Conservation (phyloP, 148 eudicot genomes). For the Polygonum maritimum region DNA sequence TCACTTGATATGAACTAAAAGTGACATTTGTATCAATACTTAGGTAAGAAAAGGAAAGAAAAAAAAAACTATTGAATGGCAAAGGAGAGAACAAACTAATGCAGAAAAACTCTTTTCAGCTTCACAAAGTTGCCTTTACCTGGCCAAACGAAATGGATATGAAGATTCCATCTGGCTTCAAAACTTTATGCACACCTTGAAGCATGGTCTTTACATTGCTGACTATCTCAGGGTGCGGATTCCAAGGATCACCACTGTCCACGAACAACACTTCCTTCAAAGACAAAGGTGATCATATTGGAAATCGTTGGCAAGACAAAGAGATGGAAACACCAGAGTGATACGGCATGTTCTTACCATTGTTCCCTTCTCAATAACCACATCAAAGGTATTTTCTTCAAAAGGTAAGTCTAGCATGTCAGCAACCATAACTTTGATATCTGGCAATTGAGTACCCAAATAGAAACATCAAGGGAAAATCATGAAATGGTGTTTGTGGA, state of each 20-base stretch:
- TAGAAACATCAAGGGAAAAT: background rate
- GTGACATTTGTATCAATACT: background rate
- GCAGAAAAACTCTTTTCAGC: conserved; percentile 1
- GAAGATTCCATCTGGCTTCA: conserved; percentile 81
- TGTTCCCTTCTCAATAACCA: conserved; percentile 96
- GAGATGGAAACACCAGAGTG: background rate
- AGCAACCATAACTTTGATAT: conserved; percentile 73
- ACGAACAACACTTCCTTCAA: conserved; percentile 98
- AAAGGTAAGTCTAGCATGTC: conserved; percentile 94
- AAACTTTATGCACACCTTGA: conserved; percentile 70
- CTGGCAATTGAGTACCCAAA: conserved; percentile 23
- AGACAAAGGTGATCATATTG: conserved; percentile 23
- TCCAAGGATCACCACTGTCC: conserved; percentile 99
- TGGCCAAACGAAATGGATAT: conserved; percentile 93
- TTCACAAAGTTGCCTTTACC: conserved; percentile 28
- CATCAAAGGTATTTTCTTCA: conserved; percentile 63
- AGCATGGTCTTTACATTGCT: conserved; percentile 81
- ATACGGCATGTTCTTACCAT: conserved; percentile 45
- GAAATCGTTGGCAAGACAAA: conserved; percentile 15
- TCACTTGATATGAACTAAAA: background rate
- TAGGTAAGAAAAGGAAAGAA: background rate
- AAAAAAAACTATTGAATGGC: background rate
- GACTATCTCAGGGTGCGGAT: conserved; percentile 60
- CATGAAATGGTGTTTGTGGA: background rate
- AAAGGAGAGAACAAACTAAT: background rate